phyloP scores from a whole-genome alignment of 2,329 filamentous ascomycete species.

The Paecilomyces variotii region DNA sequence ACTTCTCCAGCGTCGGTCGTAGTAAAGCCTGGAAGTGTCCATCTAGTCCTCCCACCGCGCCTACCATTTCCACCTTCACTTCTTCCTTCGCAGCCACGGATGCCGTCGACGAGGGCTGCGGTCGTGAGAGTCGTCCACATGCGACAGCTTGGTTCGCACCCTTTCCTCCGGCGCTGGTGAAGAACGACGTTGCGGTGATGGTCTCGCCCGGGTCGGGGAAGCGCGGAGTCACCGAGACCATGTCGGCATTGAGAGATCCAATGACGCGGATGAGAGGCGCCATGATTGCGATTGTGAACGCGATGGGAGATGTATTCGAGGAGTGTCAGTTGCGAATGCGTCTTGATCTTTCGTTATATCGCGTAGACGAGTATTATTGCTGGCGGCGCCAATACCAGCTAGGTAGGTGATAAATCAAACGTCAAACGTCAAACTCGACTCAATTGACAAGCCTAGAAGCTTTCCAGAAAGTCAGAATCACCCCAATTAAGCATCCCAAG shows the following conservation, averaged over 20 bases:
- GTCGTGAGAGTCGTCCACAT: conserved; percentile 69
- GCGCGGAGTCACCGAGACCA: conserved; percentile 79
- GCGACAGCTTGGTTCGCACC: conserved; percentile 93
- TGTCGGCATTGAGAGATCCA: conserved; percentile 90
- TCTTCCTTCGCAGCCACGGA: conserved; percentile 13
- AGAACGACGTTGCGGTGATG: conserved; percentile 68
- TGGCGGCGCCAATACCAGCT: not conserved
- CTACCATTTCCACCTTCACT: conserved; percentile 59
- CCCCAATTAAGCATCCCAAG: no score
- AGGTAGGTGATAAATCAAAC: not conserved
- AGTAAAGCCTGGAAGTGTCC: conserved; percentile 59
- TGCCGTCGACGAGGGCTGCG: conserved; percentile 24
- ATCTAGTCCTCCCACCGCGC: conserved; percentile 55
- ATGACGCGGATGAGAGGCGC: conserved; percentile 64
- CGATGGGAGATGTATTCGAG: conserved; percentile 2
- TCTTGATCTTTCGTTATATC: not conserved
- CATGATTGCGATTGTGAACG: conserved; percentile 19
- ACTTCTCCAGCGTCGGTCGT: conserved; percentile 48
- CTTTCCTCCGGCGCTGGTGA: conserved; percentile 80
- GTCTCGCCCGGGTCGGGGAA: conserved; percentile 83
- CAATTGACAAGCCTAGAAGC: not conserved
- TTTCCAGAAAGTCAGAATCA: not conserved
- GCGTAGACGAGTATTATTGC: not conserved
- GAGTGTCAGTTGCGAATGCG: not conserved
- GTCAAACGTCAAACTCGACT: not conserved